phyloP scores from a whole-genome alignment of 2,329 filamentous ascomycete genomes.

The Neoscytalidium dimidiatum region DNA sequence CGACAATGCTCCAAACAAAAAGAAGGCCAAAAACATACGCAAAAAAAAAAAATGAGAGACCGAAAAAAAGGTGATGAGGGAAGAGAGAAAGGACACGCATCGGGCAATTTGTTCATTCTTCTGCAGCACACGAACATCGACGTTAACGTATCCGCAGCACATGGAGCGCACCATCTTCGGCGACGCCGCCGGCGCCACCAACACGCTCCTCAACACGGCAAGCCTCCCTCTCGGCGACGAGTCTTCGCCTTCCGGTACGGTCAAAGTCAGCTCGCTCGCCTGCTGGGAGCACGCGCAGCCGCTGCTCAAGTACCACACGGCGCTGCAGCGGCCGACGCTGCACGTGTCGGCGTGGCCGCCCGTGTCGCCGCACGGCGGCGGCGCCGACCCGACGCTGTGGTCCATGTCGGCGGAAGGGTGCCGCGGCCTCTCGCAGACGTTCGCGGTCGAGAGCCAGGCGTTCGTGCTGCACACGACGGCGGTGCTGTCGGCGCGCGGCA shows the following conservation, averaged over 20 bases:
- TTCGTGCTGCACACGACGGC: conserved; percentile 58
- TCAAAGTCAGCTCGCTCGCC: conserved; percentile 32
- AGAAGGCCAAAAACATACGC: no score
- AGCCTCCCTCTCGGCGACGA: background rate
- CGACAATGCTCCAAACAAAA: no score
- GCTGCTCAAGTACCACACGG: conserved; percentile 47
- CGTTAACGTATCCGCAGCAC: conserved; percentile 26
- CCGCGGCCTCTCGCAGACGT: conserved; percentile 52
- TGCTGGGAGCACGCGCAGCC: conserved; percentile 48
- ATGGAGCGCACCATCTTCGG: conserved; percentile 50
- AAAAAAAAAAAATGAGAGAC: no score
- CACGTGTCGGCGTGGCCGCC: conserved; percentile 47
- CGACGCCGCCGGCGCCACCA: conserved; percentile 34
- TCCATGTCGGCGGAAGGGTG: conserved; percentile 26
- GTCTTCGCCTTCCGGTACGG: background rate
- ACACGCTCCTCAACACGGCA: conserved; percentile 36
- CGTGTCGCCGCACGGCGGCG: background rate
- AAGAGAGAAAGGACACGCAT: no score
- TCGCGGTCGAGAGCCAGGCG: conserved; percentile 58
- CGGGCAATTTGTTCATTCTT: no score
- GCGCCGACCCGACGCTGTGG: conserved; percentile 2
- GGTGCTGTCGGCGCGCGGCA: conserved; percentile 49
- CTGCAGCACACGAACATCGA: no score
- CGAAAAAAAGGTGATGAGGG: no score
- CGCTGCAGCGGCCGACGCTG: conserved; percentile 40